Evolutionary conservation across 1,139 yeast genomes (phyloP), one percentile per base, ranked within the genome.

Genomic region (Candida sp.): DNA sequence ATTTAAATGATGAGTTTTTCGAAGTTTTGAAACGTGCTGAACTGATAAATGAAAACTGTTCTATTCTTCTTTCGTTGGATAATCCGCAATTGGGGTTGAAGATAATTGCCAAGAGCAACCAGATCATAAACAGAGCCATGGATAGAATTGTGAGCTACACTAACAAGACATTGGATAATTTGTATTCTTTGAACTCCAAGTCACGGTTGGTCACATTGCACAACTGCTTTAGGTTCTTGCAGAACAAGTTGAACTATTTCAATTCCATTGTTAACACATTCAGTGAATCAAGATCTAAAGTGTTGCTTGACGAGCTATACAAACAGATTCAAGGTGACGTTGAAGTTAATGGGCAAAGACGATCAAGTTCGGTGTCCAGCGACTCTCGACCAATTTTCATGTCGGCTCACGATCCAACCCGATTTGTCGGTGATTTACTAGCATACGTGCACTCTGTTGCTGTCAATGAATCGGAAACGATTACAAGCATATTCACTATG

Each of bases 401-500:
- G 46, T 81, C 87, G 8, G 87, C 93, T 0, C 90, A 88, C 64
- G 98, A 94, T 66, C 90, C 97, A 2, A 74, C 85, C 22, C 76
- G 97, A 52, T 92, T 86, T 59, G 78, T 90, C 22, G 97, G 98
- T 28, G 98, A 92, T 65, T 79, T 94, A 32, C 72, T 94, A 44
- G 99, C 99, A 0, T 90, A 90, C 72, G 80, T 93, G 11, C 98
- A 96, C 63, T 83, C 96, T 0, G 80, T 91, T n/a, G 86, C 93
- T 34, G 96, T 92, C 4, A 90, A 90, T 66, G 99, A 96, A 66
- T 79, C 85, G 37, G 99, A 96, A 63, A 78, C 88, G 35, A 78
- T 94, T 12, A 78, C 80, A 5, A 78, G 68, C 38, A 67, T 77
- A 3, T 75, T 77, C 53, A 61, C 66, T 6, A 49, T 64, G 7